A percentile compares a stretch with the other conserved stretches of the same genome.
phyloP scores from a whole-genome alignment of 306 rosid genomes.

The Vigna mungo region DNA sequence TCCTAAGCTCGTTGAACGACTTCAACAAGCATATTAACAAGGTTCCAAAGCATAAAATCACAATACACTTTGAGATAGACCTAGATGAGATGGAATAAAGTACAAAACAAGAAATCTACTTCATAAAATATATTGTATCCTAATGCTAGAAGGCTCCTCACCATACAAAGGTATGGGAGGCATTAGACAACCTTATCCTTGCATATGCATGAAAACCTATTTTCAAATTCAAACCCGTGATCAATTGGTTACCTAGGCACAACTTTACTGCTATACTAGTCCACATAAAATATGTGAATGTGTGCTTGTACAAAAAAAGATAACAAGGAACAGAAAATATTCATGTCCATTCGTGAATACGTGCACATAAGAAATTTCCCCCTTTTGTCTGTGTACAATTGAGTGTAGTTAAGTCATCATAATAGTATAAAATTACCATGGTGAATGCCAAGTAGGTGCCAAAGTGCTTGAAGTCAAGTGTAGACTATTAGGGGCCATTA shows the following conservation, averaged over 20 bases:
- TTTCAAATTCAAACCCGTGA: too few species aligned
- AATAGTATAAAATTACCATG: constrained; percentile 9
- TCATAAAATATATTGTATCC: too few species aligned
- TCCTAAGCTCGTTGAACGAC: too few species aligned
- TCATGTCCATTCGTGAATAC: constrained; percentile 1
- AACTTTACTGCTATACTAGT: not conserved
- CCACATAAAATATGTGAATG: not conserved
- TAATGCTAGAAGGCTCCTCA: too few species aligned
- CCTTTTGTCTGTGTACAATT: not conserved
- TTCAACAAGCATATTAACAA: too few species aligned
- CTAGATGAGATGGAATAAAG: not conserved
- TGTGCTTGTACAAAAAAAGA: not conserved
- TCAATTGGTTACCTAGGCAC: too few species aligned
- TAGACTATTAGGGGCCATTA: not conserved
- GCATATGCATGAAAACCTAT: too few species aligned
- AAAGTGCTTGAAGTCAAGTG: too few species aligned
- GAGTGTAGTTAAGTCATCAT: constrained; percentile 14
- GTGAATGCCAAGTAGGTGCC: not conserved
- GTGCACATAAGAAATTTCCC: not conserved
- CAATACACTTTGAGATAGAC: not conserved
- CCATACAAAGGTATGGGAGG: too few species aligned
- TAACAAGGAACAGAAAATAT: not conserved
- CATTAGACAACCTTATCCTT: too few species aligned
- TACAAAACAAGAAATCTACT: constrained; percentile 23
- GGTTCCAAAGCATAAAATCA: too few species aligned